These are phyloP conservation scores for Nicotiana sylvestris DNA, from an alignment of 257 asterid species.

Conservation along the genomic window DNA sequence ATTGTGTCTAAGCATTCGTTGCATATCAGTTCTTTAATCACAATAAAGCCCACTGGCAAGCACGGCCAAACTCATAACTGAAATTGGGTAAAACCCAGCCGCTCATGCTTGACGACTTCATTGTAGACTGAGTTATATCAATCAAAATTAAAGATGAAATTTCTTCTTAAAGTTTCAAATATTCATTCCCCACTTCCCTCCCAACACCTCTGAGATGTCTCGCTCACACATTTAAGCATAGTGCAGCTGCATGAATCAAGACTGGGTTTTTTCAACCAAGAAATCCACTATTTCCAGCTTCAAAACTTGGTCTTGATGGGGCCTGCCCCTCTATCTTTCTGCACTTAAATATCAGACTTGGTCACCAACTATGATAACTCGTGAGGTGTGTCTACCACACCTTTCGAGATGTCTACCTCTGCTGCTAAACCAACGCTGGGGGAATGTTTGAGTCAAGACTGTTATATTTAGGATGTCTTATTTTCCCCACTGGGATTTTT, in stretches of 20 bases:
- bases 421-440: neutral
- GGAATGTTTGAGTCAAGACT: neutral
- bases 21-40: neutral
- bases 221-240: neutral
- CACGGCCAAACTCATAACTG: neutral
- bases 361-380: neutral
- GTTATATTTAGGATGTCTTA: neutral
- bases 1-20: neutral
- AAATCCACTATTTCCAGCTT: slow-evolving; percentile 3
- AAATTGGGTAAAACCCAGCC: neutral
- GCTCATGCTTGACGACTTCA: neutral
- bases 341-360: neutral
- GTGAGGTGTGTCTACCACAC: neutral
- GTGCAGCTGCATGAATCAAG: neutral
- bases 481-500: neutral
- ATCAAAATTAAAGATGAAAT: neutral
- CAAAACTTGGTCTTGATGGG: neutral
- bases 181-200: neutral
- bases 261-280: neutral
- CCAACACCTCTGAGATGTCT: neutral
- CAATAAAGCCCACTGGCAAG: neutral
- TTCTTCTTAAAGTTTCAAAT: neutral
- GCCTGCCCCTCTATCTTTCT: neutral
- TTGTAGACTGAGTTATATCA: neutral
- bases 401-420: neutral